These are phyloP conservation scores for Chytriomyces hyalinus DNA, from an alignment of 192 early-diverging fungal species.

Conservation along the genomic window DNA sequence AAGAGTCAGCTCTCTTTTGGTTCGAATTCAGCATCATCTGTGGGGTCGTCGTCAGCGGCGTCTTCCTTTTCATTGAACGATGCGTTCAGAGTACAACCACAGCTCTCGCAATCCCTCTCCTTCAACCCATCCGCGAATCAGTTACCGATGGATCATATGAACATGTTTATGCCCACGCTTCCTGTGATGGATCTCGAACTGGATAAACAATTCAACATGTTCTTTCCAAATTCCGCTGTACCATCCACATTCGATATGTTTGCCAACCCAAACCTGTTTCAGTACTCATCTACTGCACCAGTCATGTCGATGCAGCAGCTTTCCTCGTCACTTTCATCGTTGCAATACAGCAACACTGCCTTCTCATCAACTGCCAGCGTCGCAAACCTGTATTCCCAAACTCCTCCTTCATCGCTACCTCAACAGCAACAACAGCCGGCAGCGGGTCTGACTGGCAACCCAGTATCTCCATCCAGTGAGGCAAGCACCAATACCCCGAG, in stretches of 20 bases:
- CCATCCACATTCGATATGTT: background rate
- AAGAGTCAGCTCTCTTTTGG: conserved; percentile 12
- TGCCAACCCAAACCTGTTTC: background rate
- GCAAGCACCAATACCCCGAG: too few relatives aligned
- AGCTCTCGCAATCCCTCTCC: too few relatives aligned
- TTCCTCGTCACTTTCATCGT: background rate
- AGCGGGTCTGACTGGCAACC: too few relatives aligned
- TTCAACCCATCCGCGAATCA: background rate
- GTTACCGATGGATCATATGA: background rate
- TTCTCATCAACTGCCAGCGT: conserved; percentile 5
- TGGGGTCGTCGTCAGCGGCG: too few relatives aligned
- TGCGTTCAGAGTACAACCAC: background rate
- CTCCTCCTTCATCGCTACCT: background rate
- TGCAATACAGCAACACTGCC: conserved; percentile 19
- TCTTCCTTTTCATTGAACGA: too few relatives aligned
- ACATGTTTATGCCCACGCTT: background rate
- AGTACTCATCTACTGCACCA: conserved; percentile 7
- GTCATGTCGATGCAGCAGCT: background rate
- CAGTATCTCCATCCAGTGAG: too few relatives aligned
- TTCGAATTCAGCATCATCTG: background rate
- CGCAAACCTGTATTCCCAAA: conserved; percentile 16
- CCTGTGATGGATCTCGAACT: background rate
- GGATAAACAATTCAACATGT: background rate
- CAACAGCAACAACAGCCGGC: too few relatives aligned
- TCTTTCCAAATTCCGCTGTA: background rate